Base-by-base conservation (phyloP, 441 rosid species). In the Aleurites moluccanus region DNA sequence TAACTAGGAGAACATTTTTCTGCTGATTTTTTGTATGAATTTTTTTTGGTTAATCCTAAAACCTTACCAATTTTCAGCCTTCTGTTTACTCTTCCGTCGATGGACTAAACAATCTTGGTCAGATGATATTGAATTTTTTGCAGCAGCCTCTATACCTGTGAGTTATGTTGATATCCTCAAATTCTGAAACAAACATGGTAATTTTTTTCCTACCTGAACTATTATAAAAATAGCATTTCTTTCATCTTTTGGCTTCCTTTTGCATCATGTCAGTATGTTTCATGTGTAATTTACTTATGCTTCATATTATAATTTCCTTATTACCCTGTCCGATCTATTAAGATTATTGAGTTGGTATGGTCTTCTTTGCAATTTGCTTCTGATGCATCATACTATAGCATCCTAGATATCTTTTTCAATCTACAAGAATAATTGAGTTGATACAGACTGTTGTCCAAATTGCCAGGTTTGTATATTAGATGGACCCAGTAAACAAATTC, bases 101-200 rank as follows among this genome's bases (percentile, higher is more conserved):
- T 67, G 88, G 80, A 77, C 73, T 85, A 69, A 80, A 70, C 80
- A 81, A 79, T 69, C 60, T 80, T 16, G 78, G 75, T 70, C 88
- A 86, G 78, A 80, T 83, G 79, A 87, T 96, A 75, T 38, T 90
- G 61, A 80, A 81, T 73, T 82, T 83, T 77, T 82, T 93, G 83
- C 84, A 81, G 78, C 90, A 80, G 72, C 94, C 96, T 38, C 69
- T 78, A 60, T 82, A 75, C 81, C 79, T 85, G 98, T 96, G 83
- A 89, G 97, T 91, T 69, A 50, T 61, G 42, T 80, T 77, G 68
- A 64, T 73, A 55, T 72, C 47, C 38, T 76, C 14, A 62, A 57
- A 69, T 55, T 42, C 53, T 27, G 6, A 70, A 21, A 14, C 25
- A 44, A 23, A 21, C 50, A 20, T 74, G 40, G 61, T 35, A 6